These are phyloP conservation scores for Diplodia mutila DNA, from an alignment of 2,329 filamentous ascomycete species.

Conservation along the genomic window DNA sequence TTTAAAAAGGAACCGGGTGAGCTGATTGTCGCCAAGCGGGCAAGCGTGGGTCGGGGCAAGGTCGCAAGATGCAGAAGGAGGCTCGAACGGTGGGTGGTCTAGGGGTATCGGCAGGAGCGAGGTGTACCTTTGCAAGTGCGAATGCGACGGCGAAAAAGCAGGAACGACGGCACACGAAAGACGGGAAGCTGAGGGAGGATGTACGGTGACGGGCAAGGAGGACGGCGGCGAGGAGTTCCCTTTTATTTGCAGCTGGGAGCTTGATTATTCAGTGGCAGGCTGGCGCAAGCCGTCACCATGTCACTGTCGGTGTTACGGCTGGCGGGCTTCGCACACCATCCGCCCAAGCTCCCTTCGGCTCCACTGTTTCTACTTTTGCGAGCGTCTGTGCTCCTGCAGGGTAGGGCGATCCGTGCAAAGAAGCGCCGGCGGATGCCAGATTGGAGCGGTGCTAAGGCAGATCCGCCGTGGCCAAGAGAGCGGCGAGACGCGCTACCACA, in stretches of 20 bases:
- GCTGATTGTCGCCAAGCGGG: neutral
- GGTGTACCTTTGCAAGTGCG: neutral
- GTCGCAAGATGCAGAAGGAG: conserved; percentile 15
- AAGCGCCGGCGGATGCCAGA: conserved; percentile 8
- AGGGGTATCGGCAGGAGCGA: conserved; percentile 5
- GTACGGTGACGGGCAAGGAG: conserved; percentile 11
- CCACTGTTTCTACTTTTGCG: conserved; percentile 26
- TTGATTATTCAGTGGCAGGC: conserved; percentile 24
- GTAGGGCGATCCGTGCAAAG: conserved; percentile 24
- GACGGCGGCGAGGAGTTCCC: neutral
- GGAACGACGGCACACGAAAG: conserved; percentile 6
- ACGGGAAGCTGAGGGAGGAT: conserved; percentile 4
- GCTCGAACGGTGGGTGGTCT: conserved; percentile 5
- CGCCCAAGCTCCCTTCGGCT: conserved; percentile 25
- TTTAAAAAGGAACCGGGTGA: neutral
- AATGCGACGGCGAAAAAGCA: conserved; percentile 2
- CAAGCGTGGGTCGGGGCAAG: neutral
- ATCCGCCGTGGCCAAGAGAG: conserved; percentile 21
- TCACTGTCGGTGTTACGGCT: conserved; percentile 9
- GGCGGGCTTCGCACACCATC: conserved; percentile 22
- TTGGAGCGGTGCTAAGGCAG: conserved; percentile 17
- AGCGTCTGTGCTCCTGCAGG: conserved; percentile 25
- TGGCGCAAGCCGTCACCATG: conserved; percentile 4
- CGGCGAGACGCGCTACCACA: conserved; percentile 12
- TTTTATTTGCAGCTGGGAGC: conserved; percentile 20